Evolutionary conservation across 129 eudicot genomes (phyloP).

Genomic region (Flaveria robusta): DNA sequence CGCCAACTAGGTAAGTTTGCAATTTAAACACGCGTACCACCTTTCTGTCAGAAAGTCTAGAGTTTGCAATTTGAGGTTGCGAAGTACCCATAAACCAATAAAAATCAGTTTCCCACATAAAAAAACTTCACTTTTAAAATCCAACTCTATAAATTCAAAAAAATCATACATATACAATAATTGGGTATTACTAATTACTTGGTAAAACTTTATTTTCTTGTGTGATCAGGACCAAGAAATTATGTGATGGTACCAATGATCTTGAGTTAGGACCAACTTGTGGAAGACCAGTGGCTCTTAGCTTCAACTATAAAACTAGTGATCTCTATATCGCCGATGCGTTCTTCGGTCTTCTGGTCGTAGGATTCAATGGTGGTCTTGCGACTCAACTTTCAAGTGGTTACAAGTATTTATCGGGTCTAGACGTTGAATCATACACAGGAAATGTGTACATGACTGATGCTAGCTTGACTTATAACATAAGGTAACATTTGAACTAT

Average conservation of each 20-base stretch:
- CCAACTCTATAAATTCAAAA: too few species aligned
- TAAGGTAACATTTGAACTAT: conserved; percentile 13
- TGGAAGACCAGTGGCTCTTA: conserved; percentile 45
- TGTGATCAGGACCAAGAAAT: conserved; percentile 41
- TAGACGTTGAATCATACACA: conserved; percentile 37
- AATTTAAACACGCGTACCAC: too few species aligned
- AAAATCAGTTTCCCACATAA: too few species aligned
- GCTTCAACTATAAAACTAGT: conserved; percentile 41
- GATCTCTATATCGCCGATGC: conserved; percentile 38
- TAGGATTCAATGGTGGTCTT: conserved; percentile 41
- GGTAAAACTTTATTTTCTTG: neutral
- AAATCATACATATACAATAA: too few species aligned
- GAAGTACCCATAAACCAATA: too few species aligned
- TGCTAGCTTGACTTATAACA: conserved; percentile 35
- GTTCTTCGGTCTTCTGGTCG: conserved; percentile 38
- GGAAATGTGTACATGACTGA: conserved; percentile 34
- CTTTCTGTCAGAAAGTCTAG: too few species aligned
- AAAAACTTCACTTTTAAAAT: too few species aligned
- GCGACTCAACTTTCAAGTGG: conserved; percentile 29
- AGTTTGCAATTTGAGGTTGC: too few species aligned
- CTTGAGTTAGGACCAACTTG: conserved; percentile 32
- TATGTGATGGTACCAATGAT: conserved; percentile 47
- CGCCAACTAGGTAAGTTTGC: too few species aligned
- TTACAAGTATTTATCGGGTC: conserved; percentile 32
- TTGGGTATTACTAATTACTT: neutral